Base-by-base conservation (phyloP, 352 stramenopile genomes). In the Blastocystis sp. region DNA sequence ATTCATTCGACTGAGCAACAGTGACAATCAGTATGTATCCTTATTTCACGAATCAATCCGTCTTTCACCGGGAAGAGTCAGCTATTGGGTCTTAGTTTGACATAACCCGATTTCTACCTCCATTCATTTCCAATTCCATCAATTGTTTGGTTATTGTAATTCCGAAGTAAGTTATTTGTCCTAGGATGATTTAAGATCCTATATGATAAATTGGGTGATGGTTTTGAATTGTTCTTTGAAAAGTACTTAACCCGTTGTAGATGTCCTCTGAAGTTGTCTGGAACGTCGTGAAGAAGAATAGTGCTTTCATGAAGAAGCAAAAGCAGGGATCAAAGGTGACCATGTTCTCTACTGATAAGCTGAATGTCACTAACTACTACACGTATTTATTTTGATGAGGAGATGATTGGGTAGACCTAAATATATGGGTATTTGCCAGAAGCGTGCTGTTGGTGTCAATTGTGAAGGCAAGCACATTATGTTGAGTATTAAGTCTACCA, bases 61-160 rank as follows among this genome's bases (percentile, higher is more conserved):
- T 48, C 40, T 48, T 2, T 48, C 9, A 9, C 40, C 2, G 40
- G 40, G 40, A 48, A 48, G 40, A 9, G 40, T 2, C 40, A 48
- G 9, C 3, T 9, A 48, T 48, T 48, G 40, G 40, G 40, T 48
- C 40, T 9, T 9, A 48, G 40, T 9, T 48, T 2, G 40, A 48
- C 56, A n/a, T n/a, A 62, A 62, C 66, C 66, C 66, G 17, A 78
- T 78, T 78, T 48, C n/a, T 78, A 57, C 35, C 35, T 51, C 44
- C 66, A 40, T 56, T 51, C 66, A 78, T 40, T 78, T 22, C 44
- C n/a, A 27, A 84, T 27, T 66, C 73, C 51, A 69, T 44, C 62
- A 30, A 84, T 66, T 54, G n/a, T 84, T 84, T 64, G 73, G 62
- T 84, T 84, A 84, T 84, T 84, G 73, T 84, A 84, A 76, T 84